Evolutionary conservation across 2,329 filamentous ascomycete species (phyloP).

Genomic region (Cordyceps farinosa): DNA sequence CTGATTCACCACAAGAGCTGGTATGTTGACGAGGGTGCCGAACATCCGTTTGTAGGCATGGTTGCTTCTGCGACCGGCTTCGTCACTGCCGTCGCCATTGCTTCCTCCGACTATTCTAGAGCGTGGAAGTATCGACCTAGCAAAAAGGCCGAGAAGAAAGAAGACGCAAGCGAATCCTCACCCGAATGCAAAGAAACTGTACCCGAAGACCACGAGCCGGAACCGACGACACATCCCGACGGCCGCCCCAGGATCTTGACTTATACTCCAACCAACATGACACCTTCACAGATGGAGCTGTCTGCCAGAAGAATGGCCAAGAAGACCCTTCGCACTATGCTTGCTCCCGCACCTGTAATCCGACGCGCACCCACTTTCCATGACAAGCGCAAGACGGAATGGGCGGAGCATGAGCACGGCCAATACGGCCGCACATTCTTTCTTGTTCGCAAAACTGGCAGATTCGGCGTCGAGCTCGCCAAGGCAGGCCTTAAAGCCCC

Average conservation of each 20-base stretch:
- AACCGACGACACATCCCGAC: neutral
- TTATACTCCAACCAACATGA: slow-evolving; percentile 16
- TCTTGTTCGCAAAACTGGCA: slow-evolving; percentile 41
- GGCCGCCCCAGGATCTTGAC: neutral
- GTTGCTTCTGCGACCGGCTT: slow-evolving; percentile 65
- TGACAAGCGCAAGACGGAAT: slow-evolving; percentile 24
- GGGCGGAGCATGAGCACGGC: slow-evolving; percentile 27
- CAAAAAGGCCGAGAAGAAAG: neutral
- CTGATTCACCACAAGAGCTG: slow-evolving; percentile 49
- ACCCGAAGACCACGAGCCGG: neutral
- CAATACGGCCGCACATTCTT: slow-evolving; percentile 27
- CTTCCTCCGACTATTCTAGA: slow-evolving; percentile 24
- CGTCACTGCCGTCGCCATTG: slow-evolving; percentile 62
- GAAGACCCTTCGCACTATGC: slow-evolving; percentile 48
- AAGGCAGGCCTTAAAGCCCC: slow-evolving; percentile 61
- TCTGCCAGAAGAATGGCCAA: slow-evolving; percentile 30
- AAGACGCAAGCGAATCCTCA: neutral
- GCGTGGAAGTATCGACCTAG: slow-evolving; percentile 20
- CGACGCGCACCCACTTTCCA: slow-evolving; percentile 22
- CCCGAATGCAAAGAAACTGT: neutral
- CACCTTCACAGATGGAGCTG: slow-evolving; percentile 28
- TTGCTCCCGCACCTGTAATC: slow-evolving; percentile 29
- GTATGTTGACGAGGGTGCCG: slow-evolving; percentile 61
- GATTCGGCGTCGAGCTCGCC: slow-evolving; percentile 57
- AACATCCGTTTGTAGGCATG: slow-evolving; percentile 61